Evolutionary conservation across 2,329 filamentous ascomycete genomes (phyloP), one percentile per base, ranked within the genome.

Genomic region (Knufia fluminis): DNA sequence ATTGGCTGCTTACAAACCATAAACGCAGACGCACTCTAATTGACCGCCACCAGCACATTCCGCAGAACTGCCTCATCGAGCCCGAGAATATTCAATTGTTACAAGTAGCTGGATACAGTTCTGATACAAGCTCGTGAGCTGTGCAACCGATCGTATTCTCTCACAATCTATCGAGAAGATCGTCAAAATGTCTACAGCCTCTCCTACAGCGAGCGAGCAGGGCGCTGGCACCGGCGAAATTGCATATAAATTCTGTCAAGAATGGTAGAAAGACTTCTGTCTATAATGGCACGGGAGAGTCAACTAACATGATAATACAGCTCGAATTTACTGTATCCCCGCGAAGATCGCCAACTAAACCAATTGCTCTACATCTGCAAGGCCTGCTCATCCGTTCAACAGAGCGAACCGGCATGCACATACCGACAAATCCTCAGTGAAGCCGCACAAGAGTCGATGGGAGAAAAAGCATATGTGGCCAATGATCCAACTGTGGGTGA

Each of bases 401-500:
- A 85, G 56, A 90, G 91, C 26, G 80, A 80, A 54, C 91, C 88
- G 19, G 83, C 87, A 54, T 97, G 92, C 70, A 88, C 97, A 63
- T 98, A 92, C 74, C 87, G 94, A 67, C 94, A 97, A 70, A 80
- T 91, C 59, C 82, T 98, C 61, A 88, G 88, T 70, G 94, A 85
- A 65, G 85, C 87, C 52, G 86, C 91, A 22, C 89, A 90, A 62
- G 92, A 96, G 71, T 97, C 91, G 35, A 91, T 92, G 52, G 92
- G 94, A 71, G 91, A 97, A 62, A 96, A 91, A 54, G 88, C 94
- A 70, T 94, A 98, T 71, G 90, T 98, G 63, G 88, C 85, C 65
- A 90, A 87, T 64, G 92, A 98, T 78, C 92, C 92, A 70, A 98
- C 94, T 82, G 91, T 98, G 84, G 79, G 91, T 95, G 65, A 35